phyloP scores from a whole-genome alignment of 108 stramenopile species.

The Stephanodiscus triporus region DNA sequence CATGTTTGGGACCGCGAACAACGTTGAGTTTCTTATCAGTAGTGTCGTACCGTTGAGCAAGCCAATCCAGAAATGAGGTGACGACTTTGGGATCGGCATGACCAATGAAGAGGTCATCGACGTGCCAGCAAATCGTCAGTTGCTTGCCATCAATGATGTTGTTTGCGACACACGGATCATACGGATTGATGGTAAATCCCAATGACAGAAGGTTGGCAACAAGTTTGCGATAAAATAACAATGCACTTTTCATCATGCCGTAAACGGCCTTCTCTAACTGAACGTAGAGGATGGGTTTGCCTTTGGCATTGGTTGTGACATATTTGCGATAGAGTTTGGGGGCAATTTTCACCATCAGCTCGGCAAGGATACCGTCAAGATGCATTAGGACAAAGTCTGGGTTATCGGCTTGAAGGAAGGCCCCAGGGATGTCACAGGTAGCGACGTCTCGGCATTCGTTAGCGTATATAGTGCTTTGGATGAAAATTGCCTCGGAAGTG shows the following conservation, averaged over 20 bases:
- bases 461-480: slow-evolving; percentile 12
- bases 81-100: slow-evolving; percentile 33
- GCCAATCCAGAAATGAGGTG: slow-evolving; percentile 17
- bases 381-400: slow-evolving; percentile 7
- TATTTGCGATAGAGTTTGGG: slow-evolving; percentile 10
- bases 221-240: slow-evolving; percentile 43
- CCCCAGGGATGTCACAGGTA: slow-evolving; percentile 40
- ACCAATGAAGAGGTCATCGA: slow-evolving; percentile 37
- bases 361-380: no score
- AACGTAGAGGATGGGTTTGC: slow-evolving; percentile 37
- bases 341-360: slow-evolving; percentile 25
- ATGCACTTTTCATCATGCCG: slow-evolving; percentile 37
- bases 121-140: slow-evolving; percentile 44
- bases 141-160: slow-evolving; percentile 45
- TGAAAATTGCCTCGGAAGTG: not conserved
- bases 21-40: slow-evolving; percentile 8
- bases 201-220: slow-evolving; percentile 10
- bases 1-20: slow-evolving; percentile 39
- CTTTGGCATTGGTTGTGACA: slow-evolving; percentile 16
- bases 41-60: slow-evolving; percentile 36
- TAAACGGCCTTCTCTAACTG: slow-evolving; percentile 44
- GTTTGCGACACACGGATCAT: no score
- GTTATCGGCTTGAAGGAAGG: slow-evolving; percentile 39
- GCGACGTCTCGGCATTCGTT: slow-evolving; percentile 40
- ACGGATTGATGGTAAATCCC: no score